Conservation (phyloP, 768 basidiomycete species). For the Mycena crocata region DNA sequence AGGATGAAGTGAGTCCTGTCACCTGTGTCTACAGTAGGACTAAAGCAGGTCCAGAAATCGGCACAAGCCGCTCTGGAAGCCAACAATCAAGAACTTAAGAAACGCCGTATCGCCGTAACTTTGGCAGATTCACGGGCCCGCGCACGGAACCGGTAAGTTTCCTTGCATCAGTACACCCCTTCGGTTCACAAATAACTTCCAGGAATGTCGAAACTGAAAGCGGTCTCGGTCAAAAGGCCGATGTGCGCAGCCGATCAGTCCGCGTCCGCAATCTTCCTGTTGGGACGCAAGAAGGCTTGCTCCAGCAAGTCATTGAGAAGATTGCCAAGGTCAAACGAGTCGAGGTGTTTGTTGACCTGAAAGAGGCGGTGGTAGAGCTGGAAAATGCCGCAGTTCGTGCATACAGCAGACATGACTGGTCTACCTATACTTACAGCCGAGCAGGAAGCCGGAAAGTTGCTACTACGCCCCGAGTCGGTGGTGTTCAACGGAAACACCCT, state of each 20-base stretch:
- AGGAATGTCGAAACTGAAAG: slow-evolving; percentile 62
- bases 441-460: slow-evolving; percentile 86
- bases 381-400: slow-evolving; percentile 74
- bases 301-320: slow-evolving; percentile 93
- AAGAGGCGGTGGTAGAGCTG: slow-evolving; percentile 74
- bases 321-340: slow-evolving; percentile 75
- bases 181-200: slow-evolving; percentile 10
- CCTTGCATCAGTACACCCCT: neutral
- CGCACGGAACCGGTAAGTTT: slow-evolving; percentile 61
- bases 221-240: slow-evolving; percentile 67
- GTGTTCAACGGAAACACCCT: slow-evolving; percentile 73
- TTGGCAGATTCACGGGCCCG: slow-evolving; percentile 80
- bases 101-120: slow-evolving; percentile 90
- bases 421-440: slow-evolving; percentile 2
- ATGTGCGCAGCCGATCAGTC: slow-evolving; percentile 76
- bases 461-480: slow-evolving; percentile 79
- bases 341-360: slow-evolving; percentile 73
- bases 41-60: slow-evolving; percentile 60
- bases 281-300: slow-evolving; percentile 86
- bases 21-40: neutral
- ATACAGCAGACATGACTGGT: too few relatives aligned
- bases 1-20: slow-evolving; percentile 69
- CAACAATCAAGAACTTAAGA: slow-evolving; percentile 91
- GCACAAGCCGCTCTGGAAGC: slow-evolving; percentile 79
- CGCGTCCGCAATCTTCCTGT: slow-evolving; percentile 80